These are phyloP conservation scores for Luvunga scandens DNA, from an alignment of 345 rosid species.

Conservation along the genomic window DNA sequence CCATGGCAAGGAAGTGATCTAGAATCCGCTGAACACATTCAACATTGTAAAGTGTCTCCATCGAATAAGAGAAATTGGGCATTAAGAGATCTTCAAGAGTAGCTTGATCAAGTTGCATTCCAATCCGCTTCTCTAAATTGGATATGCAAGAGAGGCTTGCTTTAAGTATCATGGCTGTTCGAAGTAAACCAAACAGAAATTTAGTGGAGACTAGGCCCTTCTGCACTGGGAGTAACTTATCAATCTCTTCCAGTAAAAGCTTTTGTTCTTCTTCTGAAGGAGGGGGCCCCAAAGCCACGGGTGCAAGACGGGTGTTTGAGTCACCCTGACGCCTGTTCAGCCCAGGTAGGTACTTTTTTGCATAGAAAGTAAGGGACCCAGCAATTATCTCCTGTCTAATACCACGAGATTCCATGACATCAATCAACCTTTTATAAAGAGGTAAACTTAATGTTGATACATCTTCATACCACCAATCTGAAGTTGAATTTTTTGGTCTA, in stretches of 20 bases:
- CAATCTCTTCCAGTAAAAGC: slow-evolving; percentile 69
- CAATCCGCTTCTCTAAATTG: slow-evolving; percentile 77
- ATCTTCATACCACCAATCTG: slow-evolving; percentile 99
- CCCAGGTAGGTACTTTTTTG: slow-evolving; percentile 82
- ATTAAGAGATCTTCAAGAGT: slow-evolving; percentile 88
- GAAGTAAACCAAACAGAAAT: slow-evolving; percentile 79
- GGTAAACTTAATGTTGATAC: slow-evolving; percentile 69
- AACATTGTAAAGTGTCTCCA: slow-evolving; percentile 89
- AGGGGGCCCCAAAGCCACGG: slow-evolving; percentile 49
- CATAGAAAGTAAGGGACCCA: slow-evolving; percentile 69
- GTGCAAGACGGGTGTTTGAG: slow-evolving; percentile 59
- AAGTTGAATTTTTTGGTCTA: slow-evolving; percentile 63
- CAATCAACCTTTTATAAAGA: slow-evolving; percentile 71
- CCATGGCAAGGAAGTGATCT: slow-evolving; percentile 80
- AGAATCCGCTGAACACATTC: slow-evolving; percentile 86
- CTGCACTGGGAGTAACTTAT: slow-evolving; percentile 66
- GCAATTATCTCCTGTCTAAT: slow-evolving; percentile 72
- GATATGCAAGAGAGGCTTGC: slow-evolving; percentile 63
- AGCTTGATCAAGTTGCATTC: slow-evolving; percentile 97
- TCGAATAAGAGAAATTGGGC: slow-evolving; percentile 84
- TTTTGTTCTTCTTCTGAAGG: slow-evolving; percentile 89
- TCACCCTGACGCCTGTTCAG: slow-evolving; percentile 72
- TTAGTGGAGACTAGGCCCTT: slow-evolving; percentile 77
- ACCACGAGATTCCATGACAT: slow-evolving; percentile 73
- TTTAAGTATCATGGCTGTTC: slow-evolving; percentile 74